Percentiles rank a stretch among this genome's conserved stretches.
phyloP scores from a whole-genome alignment of 116 monocot genomes.

The Iris pallida region DNA sequence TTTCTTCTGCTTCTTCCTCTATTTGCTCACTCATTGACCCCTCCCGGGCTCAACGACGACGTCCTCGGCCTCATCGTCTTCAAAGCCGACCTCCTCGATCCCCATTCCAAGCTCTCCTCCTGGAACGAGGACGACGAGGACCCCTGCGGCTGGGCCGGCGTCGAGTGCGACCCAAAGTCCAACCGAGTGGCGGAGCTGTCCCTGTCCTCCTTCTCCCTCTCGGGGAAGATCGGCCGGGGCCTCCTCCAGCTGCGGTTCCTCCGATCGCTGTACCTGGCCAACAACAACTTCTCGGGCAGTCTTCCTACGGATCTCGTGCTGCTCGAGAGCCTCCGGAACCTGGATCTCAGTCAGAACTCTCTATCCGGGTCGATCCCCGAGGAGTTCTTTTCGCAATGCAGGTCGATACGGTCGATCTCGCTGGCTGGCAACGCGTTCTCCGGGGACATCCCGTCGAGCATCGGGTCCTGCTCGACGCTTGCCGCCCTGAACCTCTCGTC shows the following conservation, averaged over 20 bases:
- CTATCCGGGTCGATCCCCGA: constrained; percentile 34
- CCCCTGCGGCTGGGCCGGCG: constrained; percentile 44
- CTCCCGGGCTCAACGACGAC: constrained; percentile 34
- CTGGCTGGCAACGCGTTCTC: constrained; percentile 29
- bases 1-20: constrained; percentile 12
- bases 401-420: constrained; percentile 15
- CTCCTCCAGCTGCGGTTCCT: constrained; percentile 48
- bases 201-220: constrained; percentile 28
- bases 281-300: constrained; percentile 41
- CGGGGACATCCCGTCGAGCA: constrained; percentile 22
- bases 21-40: neutral
- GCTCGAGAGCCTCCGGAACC: constrained; percentile 18
- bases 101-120: constrained; percentile 26
- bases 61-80: constrained; percentile 56
- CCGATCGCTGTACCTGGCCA: constrained; percentile 28
- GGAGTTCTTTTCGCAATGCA: constrained; percentile 47
- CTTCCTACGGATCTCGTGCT: constrained; percentile 18
- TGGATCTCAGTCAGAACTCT: constrained; percentile 38
- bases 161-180: constrained; percentile 30
- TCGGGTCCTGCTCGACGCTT: constrained; percentile 39
- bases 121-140: constrained; percentile 54
- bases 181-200: constrained; percentile 24
- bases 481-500: constrained; percentile 33
- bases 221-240: constrained; percentile 37
- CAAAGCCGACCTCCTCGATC: constrained; percentile 48